Base-by-base conservation (phyloP, 306 rosid species). In the Cucurbita ficifolia region DNA sequence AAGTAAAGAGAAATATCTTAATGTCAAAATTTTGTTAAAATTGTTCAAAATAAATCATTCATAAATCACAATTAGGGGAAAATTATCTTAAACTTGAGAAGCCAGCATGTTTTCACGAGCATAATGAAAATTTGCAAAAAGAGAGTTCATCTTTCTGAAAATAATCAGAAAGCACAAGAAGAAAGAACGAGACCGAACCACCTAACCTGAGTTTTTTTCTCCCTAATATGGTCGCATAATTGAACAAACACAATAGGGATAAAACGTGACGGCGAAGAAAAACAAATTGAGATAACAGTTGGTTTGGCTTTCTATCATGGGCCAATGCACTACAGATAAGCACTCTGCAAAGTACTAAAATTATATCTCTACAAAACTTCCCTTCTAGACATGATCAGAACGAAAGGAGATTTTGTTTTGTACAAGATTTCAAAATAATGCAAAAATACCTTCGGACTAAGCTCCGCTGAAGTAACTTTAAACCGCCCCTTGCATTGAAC, bases 401-500 rank as follows among this genome's bases (percentile, higher is more conserved):
- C 43, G 56, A 35, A 45, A 48, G 36, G 40, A n/a, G 7, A 36
- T 61, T 33, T 2, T 58, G n/a, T 65, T 33, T 40, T 14, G 35
- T 42, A 38, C 54, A 75, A 70, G 29, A 77, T 40, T 10, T 69
- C 75, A 74, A 51, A 52, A 8, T 62, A 24, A 78, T 68, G 12
- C 67, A 39, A 68, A 61, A 48, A 56, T 70, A 95, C 99, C 96
- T 88, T 89, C 39, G 96, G 94, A 84, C 90, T 89, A 68, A 75
- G 84, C 49, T 95, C 99, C 10, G 95, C 91, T 0, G 88, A 79
- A 61, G 90, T 95, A 73, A 95, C 96, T 85, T 95, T 85, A 85
- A 95, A 95, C 75, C 99, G 95, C 64, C 99, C 97, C 84, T 81
- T 91, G 42, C 82, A 84, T 64, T 87, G 95, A 75, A 91, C 86